Conservation (phyloP, 1,139 yeast genomes). For the Pichia sp. region DNA sequence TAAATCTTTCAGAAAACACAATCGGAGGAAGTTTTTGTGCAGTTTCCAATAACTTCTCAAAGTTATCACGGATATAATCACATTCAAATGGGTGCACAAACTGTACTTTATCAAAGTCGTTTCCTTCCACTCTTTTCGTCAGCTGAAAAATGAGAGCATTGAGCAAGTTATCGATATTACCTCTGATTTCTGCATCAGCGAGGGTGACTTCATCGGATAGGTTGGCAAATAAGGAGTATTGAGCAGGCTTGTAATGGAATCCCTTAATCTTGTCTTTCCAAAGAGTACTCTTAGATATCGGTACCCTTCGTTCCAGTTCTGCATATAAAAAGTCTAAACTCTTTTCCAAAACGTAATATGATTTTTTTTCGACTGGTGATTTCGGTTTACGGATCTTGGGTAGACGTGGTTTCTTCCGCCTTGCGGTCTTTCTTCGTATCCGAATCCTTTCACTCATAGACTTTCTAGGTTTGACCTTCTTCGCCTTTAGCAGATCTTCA, state of each 20-base stretch:
- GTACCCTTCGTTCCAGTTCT: slow-evolving; percentile 6
- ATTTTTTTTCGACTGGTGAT: not conserved
- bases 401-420: not conserved
- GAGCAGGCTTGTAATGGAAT: slow-evolving; percentile 15
- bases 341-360: slow-evolving; percentile 10
- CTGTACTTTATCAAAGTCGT: slow-evolving; percentile 8
- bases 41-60: slow-evolving; percentile 9
- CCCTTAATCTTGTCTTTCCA: slow-evolving; percentile 10
- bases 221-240: slow-evolving; percentile 8
- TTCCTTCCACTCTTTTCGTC: slow-evolving; percentile 14
- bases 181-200: slow-evolving; percentile 1
- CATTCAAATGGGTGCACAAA: slow-evolving; percentile 22
- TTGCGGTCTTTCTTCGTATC: not conserved
- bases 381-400: not conserved
- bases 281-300: slow-evolving; percentile 2
- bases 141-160: slow-evolving; percentile 16
- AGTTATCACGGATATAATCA: slow-evolving; percentile 15
- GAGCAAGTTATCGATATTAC: slow-evolving; percentile 9
- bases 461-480: not conserved
- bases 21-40: slow-evolving; percentile 14
- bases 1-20: slow-evolving; percentile 12
- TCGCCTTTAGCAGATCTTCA: not conserved
- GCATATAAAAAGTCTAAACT: slow-evolving; percentile 14
- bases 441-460: not conserved
- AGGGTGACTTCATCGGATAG: slow-evolving; percentile 2